Evolutionary conservation across 148 eudicot species (phyloP), one percentile per base, ranked within the genome.

Genomic region (Rhododendron simsii): DNA sequence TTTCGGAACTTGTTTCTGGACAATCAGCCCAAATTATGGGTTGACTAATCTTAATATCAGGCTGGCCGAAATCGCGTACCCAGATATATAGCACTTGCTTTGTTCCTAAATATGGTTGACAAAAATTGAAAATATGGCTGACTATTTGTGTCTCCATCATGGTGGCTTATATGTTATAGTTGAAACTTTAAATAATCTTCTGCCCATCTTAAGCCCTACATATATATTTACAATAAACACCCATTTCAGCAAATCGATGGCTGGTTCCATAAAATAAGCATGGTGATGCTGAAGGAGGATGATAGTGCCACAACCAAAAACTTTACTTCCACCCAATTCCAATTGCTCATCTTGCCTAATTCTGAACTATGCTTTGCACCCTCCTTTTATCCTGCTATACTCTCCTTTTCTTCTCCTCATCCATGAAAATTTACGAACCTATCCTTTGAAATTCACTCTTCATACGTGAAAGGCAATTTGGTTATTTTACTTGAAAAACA

Each of bases 141-240:
- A 81, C 67, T 23, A 57, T 55, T 81, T 33, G 26, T 81, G 84
- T 81, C 48, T 35, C 73, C 84, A 81, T 81, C 71, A 65, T 83
- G 84, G 84, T 44, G 41, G 84, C 76, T 83, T 83, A 65, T 45
- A n/a, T 61, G 53, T 83, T 65, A 35, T 10, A 37, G 50, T 57
- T 35, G 47, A 45, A 21, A 21, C 45, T 55, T 57, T 44, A 81
- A 51, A 57, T 55, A 81, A 35, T 57, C 48, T 33, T 57, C 30
- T 30, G 74, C 74, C 74, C 74, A 67, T 67, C 35, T 67, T 67
- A 67, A 26, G 74, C 74, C 3, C 33, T 67, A 26, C 74, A 67
- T 26, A 26, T 26, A 2, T 53, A 18, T 67, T 11, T 26, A 67
- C 33, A 65, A 65, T 8, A 9, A 67, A 67, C 12, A 67, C 13